These are phyloP conservation scores for Decorospora gaudefroyi DNA, from an alignment of 2,329 filamentous ascomycete genomes.

Conservation along the genomic window DNA sequence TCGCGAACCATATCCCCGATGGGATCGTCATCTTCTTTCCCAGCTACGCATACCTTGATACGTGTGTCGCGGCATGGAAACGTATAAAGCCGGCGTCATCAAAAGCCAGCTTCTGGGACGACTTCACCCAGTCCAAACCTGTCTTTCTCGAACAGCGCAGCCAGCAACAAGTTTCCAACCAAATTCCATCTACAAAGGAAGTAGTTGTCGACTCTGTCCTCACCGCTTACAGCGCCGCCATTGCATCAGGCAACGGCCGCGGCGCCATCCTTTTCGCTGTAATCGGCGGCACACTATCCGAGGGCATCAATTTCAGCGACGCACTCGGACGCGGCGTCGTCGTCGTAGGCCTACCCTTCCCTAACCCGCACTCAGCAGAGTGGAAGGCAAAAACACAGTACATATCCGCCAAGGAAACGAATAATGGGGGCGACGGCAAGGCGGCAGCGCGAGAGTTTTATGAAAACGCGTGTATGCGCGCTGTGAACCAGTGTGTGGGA, in stretches of 20 bases:
- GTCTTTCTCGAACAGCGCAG: conserved; percentile 48
- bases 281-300: conserved; percentile 90
- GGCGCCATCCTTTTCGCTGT: conserved; percentile 87
- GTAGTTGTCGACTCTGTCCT: conserved; percentile 69
- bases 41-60: conserved; percentile 86
- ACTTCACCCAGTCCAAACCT: conserved; percentile 62
- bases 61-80: conserved; percentile 60
- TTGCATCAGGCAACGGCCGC: conserved; percentile 55
- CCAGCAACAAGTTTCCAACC: conserved; percentile 56
- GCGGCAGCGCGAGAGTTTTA: conserved; percentile 75
- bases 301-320: conserved; percentile 98
- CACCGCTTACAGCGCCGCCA: conserved; percentile 70
- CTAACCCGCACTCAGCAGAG: conserved; percentile 84
- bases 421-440: conserved; percentile 46
- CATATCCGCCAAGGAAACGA: conserved; percentile 66
- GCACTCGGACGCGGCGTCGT: conserved; percentile 84
- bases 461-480: conserved; percentile 94
- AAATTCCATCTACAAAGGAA: conserved; percentile 58
- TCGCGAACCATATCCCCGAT: conserved; percentile 77
- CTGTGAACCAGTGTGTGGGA: conserved; percentile 95
- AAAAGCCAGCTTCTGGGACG: conserved; percentile 55
- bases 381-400: conserved; percentile 93
- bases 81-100: conserved; percentile 13
- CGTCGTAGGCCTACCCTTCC: conserved; percentile 90
- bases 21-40: conserved; percentile 95